phyloP scores from a whole-genome alignment of 1,139 yeast species.

The Candida smagusa region DNA sequence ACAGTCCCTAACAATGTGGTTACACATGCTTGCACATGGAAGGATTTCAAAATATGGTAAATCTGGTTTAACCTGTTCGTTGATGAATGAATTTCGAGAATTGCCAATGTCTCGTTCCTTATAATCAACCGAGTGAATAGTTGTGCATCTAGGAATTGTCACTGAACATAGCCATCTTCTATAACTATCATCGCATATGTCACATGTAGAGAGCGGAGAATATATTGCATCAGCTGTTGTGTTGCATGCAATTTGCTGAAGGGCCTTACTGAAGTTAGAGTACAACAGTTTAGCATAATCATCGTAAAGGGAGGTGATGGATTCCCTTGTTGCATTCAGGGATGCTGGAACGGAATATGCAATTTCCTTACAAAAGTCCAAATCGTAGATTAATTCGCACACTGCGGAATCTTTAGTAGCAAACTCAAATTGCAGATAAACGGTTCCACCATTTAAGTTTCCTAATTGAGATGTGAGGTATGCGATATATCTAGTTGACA shows the following conservation, averaged over 20 bases:
- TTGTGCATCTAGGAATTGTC: conserved; percentile 81
- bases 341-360: conserved; percentile 86
- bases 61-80: conserved; percentile 56
- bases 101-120: conserved; percentile 43
- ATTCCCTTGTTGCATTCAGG: conserved; percentile 17
- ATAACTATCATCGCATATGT: conserved; percentile 69
- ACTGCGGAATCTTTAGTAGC: conserved; percentile 54
- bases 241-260: conserved; percentile 78
- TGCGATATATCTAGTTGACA: conserved; percentile 63
- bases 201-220: conserved; percentile 73
- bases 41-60: conserved; percentile 68
- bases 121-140: conserved; percentile 43
- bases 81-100: conserved; percentile 63
- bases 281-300: conserved; percentile 53
- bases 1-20: conserved; percentile 77
- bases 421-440: conserved; percentile 59
- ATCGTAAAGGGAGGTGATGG: conserved; percentile 53
- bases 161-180: conserved; percentile 89
- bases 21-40: conserved; percentile 83
- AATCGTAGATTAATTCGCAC: conserved; percentile 71
- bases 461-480: conserved; percentile 51
- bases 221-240: conserved; percentile 64
- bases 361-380: conserved; percentile 75
- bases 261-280: conserved; percentile 67
- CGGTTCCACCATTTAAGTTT: conserved; percentile 56